These are phyloP conservation scores for Bauhinia variegata DNA, from an alignment of 306 rosid species.

Conservation along the genomic window DNA sequence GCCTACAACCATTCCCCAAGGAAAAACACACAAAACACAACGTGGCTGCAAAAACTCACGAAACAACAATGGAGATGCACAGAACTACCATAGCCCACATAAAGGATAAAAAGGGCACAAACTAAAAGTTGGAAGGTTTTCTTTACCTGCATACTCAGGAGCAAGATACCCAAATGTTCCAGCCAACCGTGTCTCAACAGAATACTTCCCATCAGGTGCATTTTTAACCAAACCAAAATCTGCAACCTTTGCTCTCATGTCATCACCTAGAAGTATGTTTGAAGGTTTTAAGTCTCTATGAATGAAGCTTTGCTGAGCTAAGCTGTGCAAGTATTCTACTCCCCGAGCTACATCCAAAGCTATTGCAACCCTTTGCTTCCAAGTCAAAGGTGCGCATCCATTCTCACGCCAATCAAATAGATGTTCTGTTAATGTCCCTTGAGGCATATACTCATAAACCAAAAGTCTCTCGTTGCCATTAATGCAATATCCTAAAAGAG, in stretches of 20 bases:
- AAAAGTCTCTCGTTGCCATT: slow-evolving; percentile 86
- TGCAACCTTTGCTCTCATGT: slow-evolving; percentile 92
- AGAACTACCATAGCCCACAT: slow-evolving; percentile 10
- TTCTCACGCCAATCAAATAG: slow-evolving; percentile 70
- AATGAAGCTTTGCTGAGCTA: slow-evolving; percentile 92
- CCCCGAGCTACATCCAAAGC: slow-evolving; percentile 96
- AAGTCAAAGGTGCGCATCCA: slow-evolving; percentile 61
- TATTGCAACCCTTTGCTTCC: slow-evolving; percentile 80
- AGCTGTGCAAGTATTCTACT: slow-evolving; percentile 84
- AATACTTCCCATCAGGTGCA: slow-evolving; percentile 83
- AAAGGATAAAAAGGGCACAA: not conserved
- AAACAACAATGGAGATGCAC: slow-evolving; percentile 7
- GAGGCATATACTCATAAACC: slow-evolving; percentile 91
- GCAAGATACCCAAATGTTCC: slow-evolving; percentile 99
- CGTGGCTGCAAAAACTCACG: not conserved
- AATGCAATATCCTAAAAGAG: slow-evolving; percentile 77
- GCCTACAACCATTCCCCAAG: slow-evolving; percentile 23
- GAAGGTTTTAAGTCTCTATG: slow-evolving; percentile 93
- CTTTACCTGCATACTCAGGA: slow-evolving; percentile 92
- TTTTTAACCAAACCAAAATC: slow-evolving; percentile 87
- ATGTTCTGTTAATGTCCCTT: slow-evolving; percentile 81
- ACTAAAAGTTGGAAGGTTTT: slow-evolving; percentile 19
- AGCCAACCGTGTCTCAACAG: slow-evolving; percentile 84
- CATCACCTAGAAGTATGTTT: slow-evolving; percentile 80
- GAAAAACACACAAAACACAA: not conserved